Conservation (phyloP, 805 yeast genomes). For the Phaffomyces antillensis region DNA sequence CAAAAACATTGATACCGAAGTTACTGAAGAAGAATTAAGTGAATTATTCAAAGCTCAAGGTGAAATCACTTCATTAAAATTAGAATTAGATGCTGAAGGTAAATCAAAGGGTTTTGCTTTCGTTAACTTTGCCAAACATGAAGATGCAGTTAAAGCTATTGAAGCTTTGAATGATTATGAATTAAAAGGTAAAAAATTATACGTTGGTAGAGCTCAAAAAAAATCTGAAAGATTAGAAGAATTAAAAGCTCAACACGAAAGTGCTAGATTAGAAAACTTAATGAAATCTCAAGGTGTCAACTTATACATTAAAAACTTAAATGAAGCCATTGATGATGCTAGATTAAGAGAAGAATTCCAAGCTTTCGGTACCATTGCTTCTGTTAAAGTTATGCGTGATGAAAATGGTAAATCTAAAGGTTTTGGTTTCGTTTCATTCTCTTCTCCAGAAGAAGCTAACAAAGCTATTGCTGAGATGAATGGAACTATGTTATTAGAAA, state of each 20-base stretch:
- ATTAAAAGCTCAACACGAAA: constrained; percentile 90
- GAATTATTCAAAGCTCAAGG: constrained; percentile 71
- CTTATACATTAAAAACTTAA: constrained; percentile 94
- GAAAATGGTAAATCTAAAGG: constrained; percentile 95
- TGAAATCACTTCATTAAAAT: constrained; percentile 73
- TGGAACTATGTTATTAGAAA: constrained; percentile 89
- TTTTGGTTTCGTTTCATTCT: constrained; percentile 97
- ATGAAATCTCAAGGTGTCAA: constrained; percentile 96
- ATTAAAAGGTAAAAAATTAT: constrained; percentile 75
- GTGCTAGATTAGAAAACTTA: constrained; percentile 83
- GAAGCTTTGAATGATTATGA: constrained; percentile 87
- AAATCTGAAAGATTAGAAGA: constrained; percentile 96
- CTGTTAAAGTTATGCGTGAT: constrained; percentile 94
- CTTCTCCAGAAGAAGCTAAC: constrained; percentile 97
- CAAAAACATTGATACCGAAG: constrained; percentile 76
- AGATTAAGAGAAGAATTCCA: constrained; percentile 85
- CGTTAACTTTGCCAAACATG: constrained; percentile 84
- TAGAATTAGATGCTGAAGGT: constrained; percentile 73
- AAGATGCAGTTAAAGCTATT: constrained; percentile 83
- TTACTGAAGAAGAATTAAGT: constrained; percentile 62
- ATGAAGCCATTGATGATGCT: constrained; percentile 88
- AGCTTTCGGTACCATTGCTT: constrained; percentile 90
- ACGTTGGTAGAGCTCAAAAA: constrained; percentile 99
- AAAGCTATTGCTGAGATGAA: constrained; percentile 98
- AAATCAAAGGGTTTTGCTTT: constrained; percentile 95